Percentiles rank a stretch among this genome's conserved stretches.
Evolutionary conservation across 257 asterid genomes (phyloP).

Genomic region (Nicotiana benthamiana): DNA sequence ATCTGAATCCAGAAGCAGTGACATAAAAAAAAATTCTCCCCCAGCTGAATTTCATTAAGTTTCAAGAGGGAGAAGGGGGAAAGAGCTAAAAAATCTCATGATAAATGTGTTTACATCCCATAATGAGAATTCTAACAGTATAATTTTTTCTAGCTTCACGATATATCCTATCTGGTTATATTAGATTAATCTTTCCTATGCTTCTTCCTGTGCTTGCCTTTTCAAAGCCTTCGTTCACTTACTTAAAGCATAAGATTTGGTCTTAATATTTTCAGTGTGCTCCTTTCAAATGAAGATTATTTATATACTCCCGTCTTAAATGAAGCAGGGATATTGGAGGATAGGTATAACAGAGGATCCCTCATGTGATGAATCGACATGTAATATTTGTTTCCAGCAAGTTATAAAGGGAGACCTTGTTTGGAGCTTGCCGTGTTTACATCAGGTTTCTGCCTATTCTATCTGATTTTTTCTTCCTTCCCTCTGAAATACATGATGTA

Average conservation of each 20-base stretch:
- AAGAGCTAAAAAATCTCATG: background rate
- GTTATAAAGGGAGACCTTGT: background rate
- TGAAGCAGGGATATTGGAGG: background rate
- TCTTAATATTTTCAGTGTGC: background rate
- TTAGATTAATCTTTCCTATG: background rate
- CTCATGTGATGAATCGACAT: background rate
- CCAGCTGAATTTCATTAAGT: background rate
- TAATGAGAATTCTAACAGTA: background rate
- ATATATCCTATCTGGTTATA: background rate
- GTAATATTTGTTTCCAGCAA: conserved; percentile 5
- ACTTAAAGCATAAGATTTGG: background rate
- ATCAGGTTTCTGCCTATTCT: conserved; percentile 8
- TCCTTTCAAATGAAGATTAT: background rate
- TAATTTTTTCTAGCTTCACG: background rate
- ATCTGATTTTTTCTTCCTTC: background rate
- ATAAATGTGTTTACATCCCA: background rate
- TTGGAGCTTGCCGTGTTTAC: conserved; percentile 9
- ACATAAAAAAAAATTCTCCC: background rate
- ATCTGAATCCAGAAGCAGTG: background rate
- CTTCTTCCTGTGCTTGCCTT: background rate
- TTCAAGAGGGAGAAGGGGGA: background rate
- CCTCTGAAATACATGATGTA: background rate
- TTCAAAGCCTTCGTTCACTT: background rate
- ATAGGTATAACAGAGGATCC: background rate
- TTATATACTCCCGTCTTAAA: background rate